These are phyloP conservation scores for Syzygium jambos DNA, from an alignment of 345 rosid genomes.

Conservation along the genomic window DNA sequence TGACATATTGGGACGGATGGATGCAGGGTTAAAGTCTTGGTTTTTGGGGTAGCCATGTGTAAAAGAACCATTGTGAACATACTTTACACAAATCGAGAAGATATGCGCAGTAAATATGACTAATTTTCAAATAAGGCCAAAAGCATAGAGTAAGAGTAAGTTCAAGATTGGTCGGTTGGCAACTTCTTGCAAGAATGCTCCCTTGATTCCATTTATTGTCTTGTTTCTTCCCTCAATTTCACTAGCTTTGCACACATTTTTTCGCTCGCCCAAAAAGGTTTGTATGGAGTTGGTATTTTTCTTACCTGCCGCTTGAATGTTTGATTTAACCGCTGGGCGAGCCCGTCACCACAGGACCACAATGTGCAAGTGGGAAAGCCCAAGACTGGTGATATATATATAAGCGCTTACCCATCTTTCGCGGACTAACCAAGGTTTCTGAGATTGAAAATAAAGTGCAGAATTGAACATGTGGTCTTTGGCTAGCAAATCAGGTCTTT, in stretches of 20 bases:
- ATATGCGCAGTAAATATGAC: neutral
- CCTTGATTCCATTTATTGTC: neutral
- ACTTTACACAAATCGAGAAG: neutral
- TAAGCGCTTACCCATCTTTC: neutral
- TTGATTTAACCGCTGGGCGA: neutral
- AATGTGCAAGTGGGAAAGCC: neutral
- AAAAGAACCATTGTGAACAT: neutral
- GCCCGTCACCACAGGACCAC: neutral
- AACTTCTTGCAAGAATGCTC: neutral
- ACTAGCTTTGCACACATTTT: neutral
- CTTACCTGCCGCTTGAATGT: neutral
- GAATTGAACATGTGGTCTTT: neutral
- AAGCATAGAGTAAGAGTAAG: neutral
- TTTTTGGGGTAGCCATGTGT: neutral
- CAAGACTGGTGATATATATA: neutral
- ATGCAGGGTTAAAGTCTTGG: neutral
- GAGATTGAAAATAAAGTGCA: neutral
- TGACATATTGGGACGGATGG: neutral
- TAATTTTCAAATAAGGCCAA: neutral
- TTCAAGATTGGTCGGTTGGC: neutral
- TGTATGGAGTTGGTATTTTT: neutral
- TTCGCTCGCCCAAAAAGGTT: neutral
- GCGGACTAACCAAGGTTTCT: neutral
- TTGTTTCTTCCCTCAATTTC: neutral
- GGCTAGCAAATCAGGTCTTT: neutral